phyloP scores from a whole-genome alignment of 352 stramenopile genomes.

The Pythium brachiatum region DNA sequence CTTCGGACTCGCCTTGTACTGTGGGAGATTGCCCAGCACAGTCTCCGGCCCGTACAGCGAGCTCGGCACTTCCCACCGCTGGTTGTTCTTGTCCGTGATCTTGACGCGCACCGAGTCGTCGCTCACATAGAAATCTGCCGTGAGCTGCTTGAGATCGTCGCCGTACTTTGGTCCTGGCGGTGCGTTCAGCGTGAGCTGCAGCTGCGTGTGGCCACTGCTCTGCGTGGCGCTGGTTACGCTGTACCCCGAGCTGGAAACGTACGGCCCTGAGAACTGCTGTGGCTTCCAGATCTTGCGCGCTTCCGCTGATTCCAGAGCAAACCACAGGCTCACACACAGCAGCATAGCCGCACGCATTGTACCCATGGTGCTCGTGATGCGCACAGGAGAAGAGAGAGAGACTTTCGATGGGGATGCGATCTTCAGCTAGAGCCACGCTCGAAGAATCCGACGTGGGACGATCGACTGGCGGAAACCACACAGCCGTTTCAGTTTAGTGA shows the following conservation, averaged over 20 bases:
- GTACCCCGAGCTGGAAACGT: conserved; percentile 38
- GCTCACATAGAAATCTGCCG: conserved; percentile 37
- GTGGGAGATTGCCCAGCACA: conserved; percentile 19
- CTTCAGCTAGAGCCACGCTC: background rate
- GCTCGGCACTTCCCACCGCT: conserved; percentile 49
- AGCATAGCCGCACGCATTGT: background rate
- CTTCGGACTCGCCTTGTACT: background rate
- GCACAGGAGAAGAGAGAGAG: no score
- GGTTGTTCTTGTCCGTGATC: conserved; percentile 47
- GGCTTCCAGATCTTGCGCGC: background rate
- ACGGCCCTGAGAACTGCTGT: conserved; percentile 8
- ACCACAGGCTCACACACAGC: background rate
- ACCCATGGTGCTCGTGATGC: background rate
- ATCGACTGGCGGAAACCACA: background rate
- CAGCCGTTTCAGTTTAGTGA: background rate
- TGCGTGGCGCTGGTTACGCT: conserved; percentile 32
- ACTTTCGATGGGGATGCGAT: no score
- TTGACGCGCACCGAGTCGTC: conserved; percentile 47
- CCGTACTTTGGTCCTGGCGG: conserved; percentile 26
- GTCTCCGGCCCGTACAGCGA: conserved; percentile 32
- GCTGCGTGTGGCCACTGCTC: conserved; percentile 23
- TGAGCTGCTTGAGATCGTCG: conserved; percentile 35
- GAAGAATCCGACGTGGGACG: background rate
- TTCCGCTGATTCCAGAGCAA: background rate
- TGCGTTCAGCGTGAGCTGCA: conserved; percentile 35